phyloP scores from a whole-genome alignment of 768 basidiomycete genomes.

The Lactarius trivialis region DNA sequence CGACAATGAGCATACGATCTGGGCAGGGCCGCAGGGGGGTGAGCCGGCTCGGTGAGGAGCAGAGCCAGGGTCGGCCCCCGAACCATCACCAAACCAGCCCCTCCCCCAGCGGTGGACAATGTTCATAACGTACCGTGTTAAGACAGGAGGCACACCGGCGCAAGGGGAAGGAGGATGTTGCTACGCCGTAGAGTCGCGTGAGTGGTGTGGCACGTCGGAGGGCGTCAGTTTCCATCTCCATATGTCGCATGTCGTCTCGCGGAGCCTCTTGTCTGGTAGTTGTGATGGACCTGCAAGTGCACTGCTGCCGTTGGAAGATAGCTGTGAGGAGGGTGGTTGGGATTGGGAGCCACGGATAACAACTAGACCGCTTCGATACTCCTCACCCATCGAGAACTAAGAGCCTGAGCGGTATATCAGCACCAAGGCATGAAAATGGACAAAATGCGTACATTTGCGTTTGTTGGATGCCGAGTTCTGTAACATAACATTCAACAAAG shows the following conservation, averaged over 20 bases:
- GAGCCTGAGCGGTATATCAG: background rate
- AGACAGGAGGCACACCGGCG: too few species aligned
- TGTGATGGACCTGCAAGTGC: constrained; percentile 33
- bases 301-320: constrained; percentile 29
- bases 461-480: constrained; percentile 39
- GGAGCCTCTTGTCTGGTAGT: constrained; percentile 55
- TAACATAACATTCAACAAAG: background rate
- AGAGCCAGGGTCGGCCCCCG: too few species aligned
- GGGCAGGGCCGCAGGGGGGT: too few species aligned
- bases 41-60: too few species aligned
- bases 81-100: too few species aligned
- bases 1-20: too few species aligned
- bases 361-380: constrained; percentile 54
- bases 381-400: constrained; percentile 50
- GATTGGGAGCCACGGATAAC: constrained; percentile 51
- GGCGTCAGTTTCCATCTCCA: constrained; percentile 63
- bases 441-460: constrained; percentile 48
- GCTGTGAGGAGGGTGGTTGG: constrained; percentile 30
- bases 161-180: constrained; percentile 37
- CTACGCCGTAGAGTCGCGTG: constrained; percentile 32
- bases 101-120: too few species aligned
- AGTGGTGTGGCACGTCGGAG: constrained; percentile 39
- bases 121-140: too few species aligned
- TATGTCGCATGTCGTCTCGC: constrained; percentile 54
- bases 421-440: constrained; percentile 25